Evolutionary conservation across 768 basidiomycete species (phyloP), one percentile per base, ranked within the genome.

Genomic region (Macrocybe gigantea): DNA sequence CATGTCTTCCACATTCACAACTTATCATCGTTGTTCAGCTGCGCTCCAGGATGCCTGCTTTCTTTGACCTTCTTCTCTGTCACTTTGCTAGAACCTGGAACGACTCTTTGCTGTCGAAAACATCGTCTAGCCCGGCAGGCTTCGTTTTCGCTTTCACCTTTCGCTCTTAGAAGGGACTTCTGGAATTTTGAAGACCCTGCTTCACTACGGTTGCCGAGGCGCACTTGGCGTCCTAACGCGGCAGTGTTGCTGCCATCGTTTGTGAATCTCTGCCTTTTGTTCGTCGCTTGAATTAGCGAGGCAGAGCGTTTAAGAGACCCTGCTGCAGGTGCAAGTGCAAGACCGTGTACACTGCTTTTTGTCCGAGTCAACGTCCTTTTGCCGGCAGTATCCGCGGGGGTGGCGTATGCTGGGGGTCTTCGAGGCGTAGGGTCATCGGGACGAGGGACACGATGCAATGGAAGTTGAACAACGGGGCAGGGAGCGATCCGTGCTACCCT

Each of bases 401-500:
- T 57, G 60, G 11, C 54, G 47, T 47, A 49, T 55, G 5, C 41
- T 53, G 41, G 33, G 0, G 86, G 85, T 30, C 74, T 70, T 12
- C 88, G 83, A 6, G 88, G 88, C 5, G 82, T 87, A 0, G 86
- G 88, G 51, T 90, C 88, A 51, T 90, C 88, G 0, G 88, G 88
- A 33, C 88, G 72, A 4, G 83, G 83, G 0, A 68, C 59, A 5
- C 77, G 69, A 5, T 58, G 51, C 1, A 55, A 57, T 7, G 72
- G 61, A 11, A 63, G 56, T 33, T 61, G 52, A 1, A 68, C 70
- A 14, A 54, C 56, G 13, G 40, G 11, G 62, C 58, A 55, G 75
- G 59, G 36, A 68, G 60, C 72, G 66, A 7, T 0, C 32, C 62
- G 44, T 40, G 45, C 47, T 46, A 43, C 51, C 38, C 46, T 30